Conservation (phyloP, 352 stramenopile genomes). For the Globisporangium paroecandrum region DNA sequence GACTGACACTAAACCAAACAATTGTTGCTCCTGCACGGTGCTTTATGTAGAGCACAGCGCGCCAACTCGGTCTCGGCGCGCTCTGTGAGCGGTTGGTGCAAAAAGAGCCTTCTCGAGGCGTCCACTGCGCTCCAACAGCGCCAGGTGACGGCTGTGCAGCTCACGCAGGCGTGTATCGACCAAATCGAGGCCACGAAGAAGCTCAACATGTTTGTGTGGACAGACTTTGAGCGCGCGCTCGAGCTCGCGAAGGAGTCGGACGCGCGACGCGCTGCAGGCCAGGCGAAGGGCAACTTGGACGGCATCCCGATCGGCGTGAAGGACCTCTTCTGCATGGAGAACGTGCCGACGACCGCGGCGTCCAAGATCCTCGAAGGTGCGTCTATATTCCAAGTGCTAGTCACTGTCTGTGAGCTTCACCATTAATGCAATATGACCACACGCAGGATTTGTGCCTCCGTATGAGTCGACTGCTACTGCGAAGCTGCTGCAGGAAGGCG, state of each 20-base stretch:
- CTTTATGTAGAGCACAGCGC: constrained; percentile 6
- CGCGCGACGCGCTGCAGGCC: constrained; percentile 42
- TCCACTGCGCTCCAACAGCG: constrained; percentile 42
- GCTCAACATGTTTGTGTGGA: constrained; percentile 83
- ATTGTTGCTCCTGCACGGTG: neutral
- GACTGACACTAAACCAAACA: neutral
- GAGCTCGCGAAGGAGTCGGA: constrained; percentile 79
- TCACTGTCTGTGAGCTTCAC: too few relatives aligned
- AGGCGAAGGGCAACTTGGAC: constrained; percentile 72
- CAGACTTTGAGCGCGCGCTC: constrained; percentile 65
- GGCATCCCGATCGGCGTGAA: constrained; percentile 97
- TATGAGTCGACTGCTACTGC: constrained; percentile 87
- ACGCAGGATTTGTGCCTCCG: constrained; percentile 46
- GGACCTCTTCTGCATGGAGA: constrained; percentile 93
- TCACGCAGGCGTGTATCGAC: constrained; percentile 68
- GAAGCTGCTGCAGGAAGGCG: constrained; percentile 86
- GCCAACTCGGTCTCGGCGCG: constrained; percentile 7
- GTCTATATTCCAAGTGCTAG: neutral
- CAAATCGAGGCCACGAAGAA: constrained; percentile 64
- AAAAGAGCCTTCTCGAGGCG: constrained; percentile 48
- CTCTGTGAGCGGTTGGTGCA: constrained; percentile 59
- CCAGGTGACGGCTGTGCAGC: constrained; percentile 51
- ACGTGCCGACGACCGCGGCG: constrained; percentile 81
- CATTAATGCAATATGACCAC: too few relatives aligned
- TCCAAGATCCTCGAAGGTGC: constrained; percentile 85